Conservation (phyloP, 371 early-diverging fungal species). For the Sporodiniella umbellata region DNA sequence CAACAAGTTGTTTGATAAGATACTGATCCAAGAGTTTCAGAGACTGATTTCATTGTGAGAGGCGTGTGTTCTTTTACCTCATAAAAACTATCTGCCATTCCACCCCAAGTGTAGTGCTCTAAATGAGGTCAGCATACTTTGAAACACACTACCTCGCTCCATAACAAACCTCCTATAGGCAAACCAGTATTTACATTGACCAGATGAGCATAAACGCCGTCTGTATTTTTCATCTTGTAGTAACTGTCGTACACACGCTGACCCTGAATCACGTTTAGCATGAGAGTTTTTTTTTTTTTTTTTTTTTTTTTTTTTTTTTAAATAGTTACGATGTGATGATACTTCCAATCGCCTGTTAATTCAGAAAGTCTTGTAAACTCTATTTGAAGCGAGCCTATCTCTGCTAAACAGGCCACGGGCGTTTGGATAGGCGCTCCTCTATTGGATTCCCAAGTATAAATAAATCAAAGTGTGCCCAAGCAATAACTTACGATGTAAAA, state of each 20-base stretch:
- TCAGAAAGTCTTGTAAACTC: conserved; percentile 82
- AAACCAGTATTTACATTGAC: conserved; percentile 32
- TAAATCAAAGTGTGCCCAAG: conserved; percentile 34
- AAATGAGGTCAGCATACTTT: not conserved
- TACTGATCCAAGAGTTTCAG: not conserved
- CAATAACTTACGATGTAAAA: conserved; percentile 43
- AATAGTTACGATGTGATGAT: conserved; percentile 55
- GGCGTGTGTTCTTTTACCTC: no score
- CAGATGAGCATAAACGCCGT: conserved; percentile 48
- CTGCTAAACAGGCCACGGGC: conserved; percentile 60
- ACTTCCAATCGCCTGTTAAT: conserved; percentile 67
- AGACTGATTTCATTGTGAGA: no score
- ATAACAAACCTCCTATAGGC: conserved; percentile 14
- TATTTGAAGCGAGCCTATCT: conserved; percentile 83
- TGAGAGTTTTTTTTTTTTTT: no score
- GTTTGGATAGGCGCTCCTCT: conserved; percentile 31
- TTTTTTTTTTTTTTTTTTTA: no score
- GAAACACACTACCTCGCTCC: not conserved
- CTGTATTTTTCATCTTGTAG: conserved; percentile 14
- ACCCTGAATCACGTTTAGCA: conserved; percentile 24
- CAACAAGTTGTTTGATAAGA: conserved; percentile 64
- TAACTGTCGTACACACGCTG: conserved; percentile 44
- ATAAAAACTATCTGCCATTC: conserved; percentile 56
- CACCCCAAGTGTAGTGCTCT: conserved; percentile 44
- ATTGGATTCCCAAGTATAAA: conserved; percentile 2